These are phyloP conservation scores for Aspergillus affinis DNA, from an alignment of 495 filamentous ascomycete genomes.

Conservation along the genomic window DNA sequence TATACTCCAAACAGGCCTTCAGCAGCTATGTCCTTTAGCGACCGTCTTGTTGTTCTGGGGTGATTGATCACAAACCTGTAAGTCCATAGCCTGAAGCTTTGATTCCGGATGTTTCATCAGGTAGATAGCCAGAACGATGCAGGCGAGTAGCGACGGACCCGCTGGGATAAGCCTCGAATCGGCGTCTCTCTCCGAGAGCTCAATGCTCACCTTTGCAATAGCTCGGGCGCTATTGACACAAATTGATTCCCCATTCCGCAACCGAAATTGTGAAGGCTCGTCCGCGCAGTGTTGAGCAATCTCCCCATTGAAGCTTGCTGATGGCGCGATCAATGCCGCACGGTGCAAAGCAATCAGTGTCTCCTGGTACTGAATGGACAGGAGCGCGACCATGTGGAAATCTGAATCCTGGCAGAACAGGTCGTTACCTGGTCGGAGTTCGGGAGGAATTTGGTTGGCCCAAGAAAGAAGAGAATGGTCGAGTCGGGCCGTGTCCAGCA, in stretches of 20 bases:
- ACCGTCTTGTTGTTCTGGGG: not conserved
- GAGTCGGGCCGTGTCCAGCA: slow-evolving; percentile 14
- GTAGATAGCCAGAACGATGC: slow-evolving; percentile 16
- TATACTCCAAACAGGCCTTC: slow-evolving; percentile 13
- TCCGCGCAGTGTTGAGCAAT: slow-evolving; percentile 5
- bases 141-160: slow-evolving; percentile 5
- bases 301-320: slow-evolving; percentile 10
- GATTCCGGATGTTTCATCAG: slow-evolving; percentile 16
- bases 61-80: slow-evolving; percentile 2
- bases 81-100: slow-evolving; percentile 11
- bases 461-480: slow-evolving; percentile 8
- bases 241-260: slow-evolving; percentile 13
- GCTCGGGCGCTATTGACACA: slow-evolving; percentile 17
- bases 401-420: slow-evolving; percentile 8
- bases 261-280: slow-evolving; percentile 10
- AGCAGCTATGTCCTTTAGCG: slow-evolving; percentile 3
- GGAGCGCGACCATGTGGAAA: slow-evolving; percentile 11
- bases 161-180: slow-evolving; percentile 11
- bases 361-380: slow-evolving; percentile 16
- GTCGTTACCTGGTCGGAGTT: slow-evolving; percentile 16
- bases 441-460: slow-evolving; percentile 11
- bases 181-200: slow-evolving; percentile 3
- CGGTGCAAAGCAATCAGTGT: slow-evolving; percentile 16
- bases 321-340: slow-evolving; percentile 17
- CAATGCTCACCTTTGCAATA: slow-evolving; percentile 19